A percentile compares a stretch with the other conserved stretches of the same genome.
These are phyloP conservation scores for Endocarpon pusillum DNA, from an alignment of 495 filamentous ascomycete species.

Conservation along the genomic window DNA sequence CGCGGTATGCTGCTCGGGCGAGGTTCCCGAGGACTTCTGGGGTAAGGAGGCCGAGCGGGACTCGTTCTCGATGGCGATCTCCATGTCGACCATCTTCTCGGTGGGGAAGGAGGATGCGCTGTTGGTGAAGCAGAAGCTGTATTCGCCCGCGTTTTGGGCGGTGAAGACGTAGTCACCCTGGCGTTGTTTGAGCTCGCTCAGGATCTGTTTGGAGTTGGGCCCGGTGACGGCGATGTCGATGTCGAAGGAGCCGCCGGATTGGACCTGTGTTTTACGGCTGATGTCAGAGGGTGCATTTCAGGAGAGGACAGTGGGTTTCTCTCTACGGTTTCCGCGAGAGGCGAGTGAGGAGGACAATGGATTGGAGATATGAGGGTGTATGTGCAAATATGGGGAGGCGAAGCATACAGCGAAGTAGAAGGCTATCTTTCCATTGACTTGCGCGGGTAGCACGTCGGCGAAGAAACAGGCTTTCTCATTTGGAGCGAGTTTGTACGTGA, in stretches of 20 bases:
- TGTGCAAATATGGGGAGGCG: neutral
- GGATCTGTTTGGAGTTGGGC: constrained; percentile 63
- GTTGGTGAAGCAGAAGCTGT: constrained; percentile 96
- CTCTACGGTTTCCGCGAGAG: neutral
- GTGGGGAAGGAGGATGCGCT: constrained; percentile 96
- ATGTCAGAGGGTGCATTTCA: neutral
- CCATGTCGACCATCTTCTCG: constrained; percentile 97
- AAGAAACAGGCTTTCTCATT: constrained; percentile 97
- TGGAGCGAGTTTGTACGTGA: constrained; percentile 81
- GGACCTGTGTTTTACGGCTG: constrained; percentile 52
- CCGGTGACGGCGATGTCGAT: constrained; percentile 81
- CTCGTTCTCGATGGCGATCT: constrained; percentile 96
- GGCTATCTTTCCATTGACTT: constrained; percentile 63
- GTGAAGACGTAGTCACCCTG: constrained; percentile 99
- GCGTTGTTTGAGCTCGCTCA: constrained; percentile 80
- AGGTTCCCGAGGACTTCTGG: constrained; percentile 76
- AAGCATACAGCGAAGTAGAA: constrained; percentile 86
- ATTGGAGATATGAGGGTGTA: neutral
- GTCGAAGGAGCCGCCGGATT: constrained; percentile 93
- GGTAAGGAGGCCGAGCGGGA: constrained; percentile 59
- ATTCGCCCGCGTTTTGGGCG: constrained; percentile 81
- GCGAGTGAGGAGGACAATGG: too few relatives aligned
- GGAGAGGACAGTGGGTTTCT: neutral
- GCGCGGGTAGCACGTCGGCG: constrained; percentile 40
- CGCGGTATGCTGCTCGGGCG: constrained; percentile 76